Conservation (phyloP, 106 monocot genomes). For the Phalaenopsis equestris region DNA sequence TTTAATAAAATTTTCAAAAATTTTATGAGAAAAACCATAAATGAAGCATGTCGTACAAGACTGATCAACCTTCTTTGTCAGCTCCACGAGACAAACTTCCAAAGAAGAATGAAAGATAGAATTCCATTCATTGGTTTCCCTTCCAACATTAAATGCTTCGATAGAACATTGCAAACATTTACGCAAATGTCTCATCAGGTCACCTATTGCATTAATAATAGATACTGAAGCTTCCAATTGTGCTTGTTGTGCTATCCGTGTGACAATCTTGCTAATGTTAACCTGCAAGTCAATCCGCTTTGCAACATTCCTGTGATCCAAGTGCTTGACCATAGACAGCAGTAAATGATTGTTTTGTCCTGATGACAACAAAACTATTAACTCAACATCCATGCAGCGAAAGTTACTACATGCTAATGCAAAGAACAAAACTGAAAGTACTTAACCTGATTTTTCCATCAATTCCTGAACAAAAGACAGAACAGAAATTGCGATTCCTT, state of each 20-base stretch:
- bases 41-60: neutral
- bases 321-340: conserved; percentile 73
- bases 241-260: conserved; percentile 39
- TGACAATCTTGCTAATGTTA: conserved; percentile 45
- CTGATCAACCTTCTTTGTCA: conserved; percentile 56
- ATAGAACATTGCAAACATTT: conserved; percentile 79
- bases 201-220: conserved; percentile 56
- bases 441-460: conserved; percentile 76
- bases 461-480: conserved; percentile 54
- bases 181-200: conserved; percentile 77
- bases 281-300: conserved; percentile 52
- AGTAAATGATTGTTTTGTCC: conserved; percentile 67
- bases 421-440: neutral
- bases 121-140: conserved; percentile 35
- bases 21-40: neutral
- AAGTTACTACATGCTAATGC: neutral
- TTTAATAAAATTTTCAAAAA: neutral
- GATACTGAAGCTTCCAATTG: conserved; percentile 45
- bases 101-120: conserved; percentile 55
- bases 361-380: conserved; percentile 27
- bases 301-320: conserved; percentile 83
- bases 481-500: conserved; percentile 59
- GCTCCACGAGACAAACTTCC: conserved; percentile 64
- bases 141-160: conserved; percentile 39
- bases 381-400: neutral